phyloP scores from a whole-genome alignment of 257 asterid genomes.

The Solanum sejunctum region DNA sequence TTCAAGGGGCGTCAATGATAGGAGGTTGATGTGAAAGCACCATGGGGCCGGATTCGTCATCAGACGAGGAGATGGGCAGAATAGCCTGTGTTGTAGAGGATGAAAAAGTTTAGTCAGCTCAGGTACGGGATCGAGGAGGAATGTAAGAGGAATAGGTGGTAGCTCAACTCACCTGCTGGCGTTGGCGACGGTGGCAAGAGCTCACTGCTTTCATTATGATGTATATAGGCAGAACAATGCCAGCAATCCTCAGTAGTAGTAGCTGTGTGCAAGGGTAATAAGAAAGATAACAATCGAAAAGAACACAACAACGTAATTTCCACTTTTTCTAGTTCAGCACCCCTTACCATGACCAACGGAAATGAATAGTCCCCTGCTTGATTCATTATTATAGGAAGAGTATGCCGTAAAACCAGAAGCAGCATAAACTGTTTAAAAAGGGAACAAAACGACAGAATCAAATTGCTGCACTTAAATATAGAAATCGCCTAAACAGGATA shows the following conservation, averaged over 20 bases:
- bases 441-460: not conserved
- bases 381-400: constrained; percentile 59
- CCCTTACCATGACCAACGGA: constrained; percentile 68
- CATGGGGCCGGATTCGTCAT: constrained; percentile 41
- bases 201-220: constrained; percentile 69
- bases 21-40: not conserved
- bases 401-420: constrained; percentile 71
- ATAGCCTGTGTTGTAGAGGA: constrained; percentile 20
- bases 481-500: not conserved
- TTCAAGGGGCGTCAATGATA: not conserved
- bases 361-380: constrained; percentile 58
- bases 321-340: not conserved
- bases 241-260: constrained; percentile 45
- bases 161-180: constrained; percentile 30
- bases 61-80: constrained; percentile 18
- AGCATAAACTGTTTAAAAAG: constrained; percentile 60
- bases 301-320: not conserved
- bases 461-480: not conserved
- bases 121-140: not conserved
- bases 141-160: not conserved
- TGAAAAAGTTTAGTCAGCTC: not conserved
- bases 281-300: not conserved
- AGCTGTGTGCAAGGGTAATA: constrained; percentile 32
- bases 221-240: constrained; percentile 78
- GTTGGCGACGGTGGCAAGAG: constrained; percentile 40